Conservation (phyloP, 345 rosid genomes). For the Odontarrhena argentea region DNA sequence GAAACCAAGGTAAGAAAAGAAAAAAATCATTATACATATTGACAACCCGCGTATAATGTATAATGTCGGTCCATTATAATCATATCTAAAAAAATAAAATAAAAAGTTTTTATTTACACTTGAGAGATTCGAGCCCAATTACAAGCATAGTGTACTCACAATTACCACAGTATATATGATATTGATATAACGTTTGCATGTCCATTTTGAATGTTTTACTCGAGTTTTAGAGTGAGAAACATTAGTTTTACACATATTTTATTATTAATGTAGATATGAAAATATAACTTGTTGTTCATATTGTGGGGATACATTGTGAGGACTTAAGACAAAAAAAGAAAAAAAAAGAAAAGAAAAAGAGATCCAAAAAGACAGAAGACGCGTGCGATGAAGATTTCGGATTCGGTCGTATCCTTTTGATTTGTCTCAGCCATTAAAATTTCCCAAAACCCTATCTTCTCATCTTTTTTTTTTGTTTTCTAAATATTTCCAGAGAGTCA, state of each 20-base stretch:
- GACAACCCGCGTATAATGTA: no score
- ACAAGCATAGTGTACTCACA: no score
- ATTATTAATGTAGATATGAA: neutral
- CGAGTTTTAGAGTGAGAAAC: neutral
- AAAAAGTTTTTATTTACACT: no score
- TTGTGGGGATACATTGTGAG: slow-evolving; percentile 27
- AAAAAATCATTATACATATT: no score
- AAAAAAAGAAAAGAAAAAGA: slow-evolving; percentile 8
- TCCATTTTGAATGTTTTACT: neutral
- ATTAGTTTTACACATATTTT: neutral
- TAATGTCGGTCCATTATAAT: no score
- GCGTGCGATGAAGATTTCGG: slow-evolving; percentile 35
- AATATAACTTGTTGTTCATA: neutral
- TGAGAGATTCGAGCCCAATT: no score
- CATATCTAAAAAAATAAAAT: no score
- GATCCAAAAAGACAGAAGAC: slow-evolving; percentile 37
- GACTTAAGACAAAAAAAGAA: slow-evolving; percentile 25
- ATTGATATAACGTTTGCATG: neutral
- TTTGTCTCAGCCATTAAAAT: slow-evolving; percentile 38
- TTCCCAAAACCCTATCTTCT: slow-evolving; percentile 34
- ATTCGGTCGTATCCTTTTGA: slow-evolving; percentile 42
- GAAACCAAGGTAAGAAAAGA: no score
- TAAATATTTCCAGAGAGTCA: neutral
- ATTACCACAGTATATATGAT: no score
- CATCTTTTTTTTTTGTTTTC: neutral